A percentile compares a stretch with the other conserved stretches of the same genome.
Conservation (phyloP, 768 basidiomycete genomes). For the Tylopilus intermedius region DNA sequence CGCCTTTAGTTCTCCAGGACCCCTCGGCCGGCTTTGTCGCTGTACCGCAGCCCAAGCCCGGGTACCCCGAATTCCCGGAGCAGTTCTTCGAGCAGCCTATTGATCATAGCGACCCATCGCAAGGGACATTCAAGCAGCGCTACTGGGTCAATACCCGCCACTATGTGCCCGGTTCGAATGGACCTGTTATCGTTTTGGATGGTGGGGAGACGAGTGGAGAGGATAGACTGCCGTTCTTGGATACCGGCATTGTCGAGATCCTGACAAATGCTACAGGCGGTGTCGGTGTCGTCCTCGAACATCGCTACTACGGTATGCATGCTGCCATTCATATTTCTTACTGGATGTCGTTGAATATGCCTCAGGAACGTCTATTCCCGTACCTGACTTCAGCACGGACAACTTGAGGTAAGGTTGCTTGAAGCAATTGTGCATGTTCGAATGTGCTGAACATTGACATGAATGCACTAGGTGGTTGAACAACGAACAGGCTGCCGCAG, state of each 20-base stretch:
- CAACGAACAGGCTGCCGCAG: constrained; percentile 84
- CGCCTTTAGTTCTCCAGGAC: constrained; percentile 23
- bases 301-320: constrained; percentile 75
- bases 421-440: neutral
- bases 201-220: constrained; percentile 90
- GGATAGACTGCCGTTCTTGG: constrained; percentile 48
- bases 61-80: constrained; percentile 42
- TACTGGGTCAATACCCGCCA: constrained; percentile 89
- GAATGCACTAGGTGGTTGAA: constrained; percentile 64
- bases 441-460: constrained; percentile 5
- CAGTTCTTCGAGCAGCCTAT: constrained; percentile 81
- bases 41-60: constrained; percentile 1
- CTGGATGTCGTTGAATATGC: neutral
- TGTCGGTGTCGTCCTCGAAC: constrained; percentile 86
- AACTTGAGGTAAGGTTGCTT: constrained; percentile 53
- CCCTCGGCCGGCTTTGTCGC: constrained; percentile 11
- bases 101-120: constrained; percentile 65
- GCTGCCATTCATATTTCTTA: neutral
- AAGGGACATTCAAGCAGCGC: constrained; percentile 73
- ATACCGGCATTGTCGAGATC: constrained; percentile 84
- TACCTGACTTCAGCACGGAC: constrained; percentile 75
- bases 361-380: constrained; percentile 69
- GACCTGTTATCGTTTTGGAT: constrained; percentile 87
- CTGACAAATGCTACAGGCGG: constrained; percentile 82
- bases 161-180: constrained; percentile 64